phyloP scores from a whole-genome alignment of 768 basidiomycete genomes.

The Kwoniella sp. region DNA sequence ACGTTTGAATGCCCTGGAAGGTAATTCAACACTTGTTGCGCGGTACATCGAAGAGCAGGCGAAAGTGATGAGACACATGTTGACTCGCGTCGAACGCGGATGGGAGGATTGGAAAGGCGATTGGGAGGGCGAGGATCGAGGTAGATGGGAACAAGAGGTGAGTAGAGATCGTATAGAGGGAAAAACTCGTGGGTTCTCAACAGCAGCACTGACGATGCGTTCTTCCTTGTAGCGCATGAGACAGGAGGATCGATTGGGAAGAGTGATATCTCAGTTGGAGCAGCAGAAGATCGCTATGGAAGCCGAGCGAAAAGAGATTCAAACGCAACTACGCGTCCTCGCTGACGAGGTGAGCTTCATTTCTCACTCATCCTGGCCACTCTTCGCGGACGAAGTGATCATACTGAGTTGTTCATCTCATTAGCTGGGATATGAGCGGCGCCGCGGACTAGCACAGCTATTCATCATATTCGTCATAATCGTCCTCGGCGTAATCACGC shows the following conservation, averaged over 20 bases:
- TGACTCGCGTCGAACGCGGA: constrained; percentile 58
- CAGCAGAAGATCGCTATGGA: constrained; percentile 67
- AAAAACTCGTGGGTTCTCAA: not conserved
- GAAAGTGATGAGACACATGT: constrained; percentile 69
- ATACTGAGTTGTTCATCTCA: not conserved
- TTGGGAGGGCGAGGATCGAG: constrained; percentile 35
- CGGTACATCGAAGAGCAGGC: constrained; percentile 90
- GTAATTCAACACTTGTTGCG: constrained; percentile 79
- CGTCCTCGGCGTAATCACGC: constrained; percentile 76
- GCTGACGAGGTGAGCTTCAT: constrained; percentile 69
- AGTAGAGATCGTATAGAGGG: constrained; percentile 8
- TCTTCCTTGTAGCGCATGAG: constrained; percentile 37
- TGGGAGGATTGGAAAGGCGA: constrained; percentile 41
- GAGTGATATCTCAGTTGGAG: constrained; percentile 67
- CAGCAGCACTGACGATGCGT: constrained; percentile 11
- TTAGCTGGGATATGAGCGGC: constrained; percentile 83
- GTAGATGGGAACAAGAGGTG: constrained; percentile 46
- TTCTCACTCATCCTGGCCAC: too few relatives aligned
- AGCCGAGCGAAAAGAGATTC: constrained; percentile 68
- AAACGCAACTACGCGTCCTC: constrained; percentile 71
- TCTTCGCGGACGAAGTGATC: too few relatives aligned
- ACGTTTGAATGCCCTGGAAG: constrained; percentile 78
- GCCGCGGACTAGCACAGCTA: constrained; percentile 83
- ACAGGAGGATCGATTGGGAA: constrained; percentile 63
- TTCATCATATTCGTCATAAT: constrained; percentile 79